Evolutionary conservation across 441 rosid genomes (phyloP).

Genomic region (Omphalea diandra): DNA sequence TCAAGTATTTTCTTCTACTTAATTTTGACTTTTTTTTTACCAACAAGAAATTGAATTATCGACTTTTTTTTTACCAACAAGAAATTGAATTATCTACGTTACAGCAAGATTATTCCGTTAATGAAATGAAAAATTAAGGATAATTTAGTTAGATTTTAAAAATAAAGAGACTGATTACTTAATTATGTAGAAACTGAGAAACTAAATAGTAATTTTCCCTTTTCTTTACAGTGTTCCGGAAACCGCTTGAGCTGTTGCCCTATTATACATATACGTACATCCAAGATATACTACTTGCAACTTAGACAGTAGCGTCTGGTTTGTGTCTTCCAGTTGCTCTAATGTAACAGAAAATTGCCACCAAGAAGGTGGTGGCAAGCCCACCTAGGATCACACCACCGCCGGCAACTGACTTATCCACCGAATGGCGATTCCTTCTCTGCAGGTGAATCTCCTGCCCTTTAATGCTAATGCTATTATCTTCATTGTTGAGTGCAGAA

Average conservation of each 20-base stretch:
- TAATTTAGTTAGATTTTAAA: too few species aligned
- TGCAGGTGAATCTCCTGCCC: slow-evolving; percentile 23
- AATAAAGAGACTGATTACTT: too few species aligned
- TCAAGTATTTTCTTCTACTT: too few species aligned
- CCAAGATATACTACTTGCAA: neutral
- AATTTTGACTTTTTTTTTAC: too few species aligned
- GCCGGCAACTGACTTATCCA: slow-evolving; percentile 63
- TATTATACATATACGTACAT: neutral
- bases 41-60: too few species aligned
- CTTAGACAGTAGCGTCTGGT: slow-evolving; percentile 17
- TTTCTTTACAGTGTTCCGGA: slow-evolving; percentile 1
- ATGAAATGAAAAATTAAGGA: too few species aligned
- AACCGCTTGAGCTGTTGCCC: neutral
- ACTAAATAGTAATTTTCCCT: too few species aligned
- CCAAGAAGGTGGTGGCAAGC: slow-evolving; percentile 64
- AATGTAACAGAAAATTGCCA: slow-evolving; percentile 67
- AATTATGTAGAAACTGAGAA: too few species aligned
- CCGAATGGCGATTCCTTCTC: slow-evolving; percentile 38
- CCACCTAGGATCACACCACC: slow-evolving; percentile 63
- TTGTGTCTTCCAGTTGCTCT: slow-evolving; percentile 66
- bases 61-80: too few species aligned
- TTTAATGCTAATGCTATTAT: slow-evolving; percentile 10
- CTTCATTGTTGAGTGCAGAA: neutral
- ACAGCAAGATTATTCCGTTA: too few species aligned
- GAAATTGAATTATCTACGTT: too few species aligned